Evolutionary conservation across 805 yeast species (phyloP), one percentile per base, ranked within the genome.

Genomic region (Saccharomycodes ludwigii): DNA sequence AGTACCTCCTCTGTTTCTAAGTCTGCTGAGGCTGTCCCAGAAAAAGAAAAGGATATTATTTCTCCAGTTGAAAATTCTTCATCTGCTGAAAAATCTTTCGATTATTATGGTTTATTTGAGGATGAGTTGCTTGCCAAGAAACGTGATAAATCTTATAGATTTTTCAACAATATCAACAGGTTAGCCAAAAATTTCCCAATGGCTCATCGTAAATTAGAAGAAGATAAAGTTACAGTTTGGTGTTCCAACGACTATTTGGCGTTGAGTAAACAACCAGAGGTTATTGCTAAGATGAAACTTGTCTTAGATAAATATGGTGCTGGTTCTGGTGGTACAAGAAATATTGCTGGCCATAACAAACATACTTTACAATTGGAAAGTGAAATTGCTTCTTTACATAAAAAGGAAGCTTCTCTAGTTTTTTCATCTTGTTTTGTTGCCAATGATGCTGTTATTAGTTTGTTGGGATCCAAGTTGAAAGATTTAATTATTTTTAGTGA

Each of bases 261-360:
- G 9, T 82, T 91, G 91, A 88, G 95, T 32, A 75, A 73, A 48
- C 81, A 88, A 54, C 68, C 68, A 40, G 62, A 67, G 40, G 88
- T 88, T 27, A 61, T 84, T 37, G 60, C 70, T 12, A 74, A 73
- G 34, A 91, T 88, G 88, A 77, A 78, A 45, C 54, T 64, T 30
- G 76, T 94, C 12, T 67, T 91, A 56, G 80, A 79, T 46, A 74
- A 71, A 61, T 91, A 91, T 54, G 99, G 99, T 47, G 80, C 95
- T 4, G 99, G 99, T 47, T 95, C 99, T 6, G 99, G 99, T 51
- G 99, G 99, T 45, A 91, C 99, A 30, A 72, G 99, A 52, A 91
- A 91, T 61, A 91, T 91, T 55, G 98, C 99, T 2, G 99, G 99
- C 40, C 98, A 91, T 58, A 91, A 91, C 58, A 58, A 63, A 37